Conservation (phyloP, 2,329 filamentous ascomycete genomes). For the Diatrype stigma region DNA sequence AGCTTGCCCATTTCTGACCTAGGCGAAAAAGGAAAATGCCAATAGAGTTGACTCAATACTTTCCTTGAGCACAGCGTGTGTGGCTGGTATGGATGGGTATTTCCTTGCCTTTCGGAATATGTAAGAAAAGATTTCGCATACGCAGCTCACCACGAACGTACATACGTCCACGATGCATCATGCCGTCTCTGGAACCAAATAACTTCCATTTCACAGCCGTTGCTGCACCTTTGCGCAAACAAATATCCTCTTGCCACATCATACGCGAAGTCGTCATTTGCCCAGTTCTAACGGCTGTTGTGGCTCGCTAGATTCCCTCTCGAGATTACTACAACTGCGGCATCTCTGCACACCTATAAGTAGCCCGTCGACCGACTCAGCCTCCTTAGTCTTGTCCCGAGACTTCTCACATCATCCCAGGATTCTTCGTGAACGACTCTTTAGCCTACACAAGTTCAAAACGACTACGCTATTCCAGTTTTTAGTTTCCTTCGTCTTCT, state of each 20-base stretch:
- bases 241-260: conserved; percentile 29
- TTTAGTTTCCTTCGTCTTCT: conserved; percentile 4
- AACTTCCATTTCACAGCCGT: conserved; percentile 28
- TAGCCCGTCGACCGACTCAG: background rate
- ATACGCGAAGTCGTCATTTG: conserved; percentile 10
- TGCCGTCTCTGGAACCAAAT: conserved; percentile 26
- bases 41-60: background rate
- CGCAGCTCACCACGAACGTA: conserved; percentile 17
- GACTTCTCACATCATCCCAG: background rate
- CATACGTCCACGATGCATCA: conserved; percentile 28
- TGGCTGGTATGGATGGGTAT: background rate
- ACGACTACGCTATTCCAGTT: conserved; percentile 1
- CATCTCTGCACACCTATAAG: background rate
- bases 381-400: background rate
- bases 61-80: background rate
- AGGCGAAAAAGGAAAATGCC: background rate
- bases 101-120: background rate
- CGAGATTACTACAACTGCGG: background rate
- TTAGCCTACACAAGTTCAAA: background rate
- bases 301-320: background rate
- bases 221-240: conserved; percentile 28
- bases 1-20: background rate
- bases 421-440: background rate
- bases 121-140: conserved; percentile 4
- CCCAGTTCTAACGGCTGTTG: background rate